Evolutionary conservation across 139 green algal species (phyloP), one percentile per base, ranked within the genome.

Genomic region (Astrephomene gubernaculifera): DNA sequence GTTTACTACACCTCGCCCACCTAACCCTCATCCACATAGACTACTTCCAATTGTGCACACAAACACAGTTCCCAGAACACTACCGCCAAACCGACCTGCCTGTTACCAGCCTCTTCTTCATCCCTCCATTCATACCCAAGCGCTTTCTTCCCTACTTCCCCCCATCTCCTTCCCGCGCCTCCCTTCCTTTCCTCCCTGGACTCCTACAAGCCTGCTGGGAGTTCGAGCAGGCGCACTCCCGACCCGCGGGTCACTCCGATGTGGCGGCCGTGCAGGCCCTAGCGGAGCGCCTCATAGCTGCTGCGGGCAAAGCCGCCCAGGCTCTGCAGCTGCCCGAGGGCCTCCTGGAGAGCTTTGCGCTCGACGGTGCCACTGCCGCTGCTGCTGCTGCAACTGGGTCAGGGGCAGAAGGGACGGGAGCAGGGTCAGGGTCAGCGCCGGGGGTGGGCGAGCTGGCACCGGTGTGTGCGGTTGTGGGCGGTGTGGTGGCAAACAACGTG

Each of bases 401-500:
- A 44, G 44, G 6, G 9, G 25, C n/a, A 36, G 8, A 33, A 1
- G 0, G 19, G 72, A 5, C 52, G 72, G 45, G 41, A 1, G 76
- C 21, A 41, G 41, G 22, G 71, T 33, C 57, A n/a, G n/a, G n/a
- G n/a, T n/a, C n/a, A n/a, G 71, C 41, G 72, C 7, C 31, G 35
- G 43, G 29, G 35, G 54, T 71, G 35, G 31, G 94, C 1, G 78
- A 95, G 73, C 87, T 95, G 71, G 83, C 94, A 0, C 89, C 96
- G 29, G 89, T 96, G 35, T 92, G 90, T 61, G 92, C 96, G 7
- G 82, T 99, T 14, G 79, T 98, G 41, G 96, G 96, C 0, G 96
- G 96, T 24, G 87, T 97, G 33, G 81, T 98, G 33, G 94, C 92
- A 4, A 97, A 98, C 73, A 94, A 98, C 70, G 81, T 97, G 25